Percentiles rank a stretch among this genome's conserved stretches.
These are phyloP conservation scores for Paraconiothyrium sp. DNA, from an alignment of 2,329 filamentous ascomycete species.

Conservation along the genomic window DNA sequence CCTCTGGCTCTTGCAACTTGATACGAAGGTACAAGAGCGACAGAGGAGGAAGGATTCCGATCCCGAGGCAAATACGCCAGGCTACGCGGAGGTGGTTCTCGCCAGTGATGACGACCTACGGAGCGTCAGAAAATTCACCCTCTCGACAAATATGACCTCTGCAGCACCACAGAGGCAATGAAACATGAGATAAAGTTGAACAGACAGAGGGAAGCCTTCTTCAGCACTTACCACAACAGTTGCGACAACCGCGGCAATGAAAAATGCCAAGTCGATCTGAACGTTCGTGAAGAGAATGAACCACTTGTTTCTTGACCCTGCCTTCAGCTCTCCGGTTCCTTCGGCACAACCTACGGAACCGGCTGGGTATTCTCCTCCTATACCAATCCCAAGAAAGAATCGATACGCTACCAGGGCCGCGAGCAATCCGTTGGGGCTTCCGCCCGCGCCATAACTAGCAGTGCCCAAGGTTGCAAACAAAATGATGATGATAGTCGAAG, in stretches of 20 bases:
- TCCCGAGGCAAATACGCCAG: conserved; percentile 82
- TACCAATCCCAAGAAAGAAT: conserved; percentile 78
- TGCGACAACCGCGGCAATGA: conserved; percentile 80
- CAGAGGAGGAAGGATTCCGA: conserved; percentile 57
- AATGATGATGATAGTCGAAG: conserved; percentile 84
- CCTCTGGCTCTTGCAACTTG: conserved; percentile 62
- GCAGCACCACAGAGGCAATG: background rate
- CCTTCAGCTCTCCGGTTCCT: conserved; percentile 81
- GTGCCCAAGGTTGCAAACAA: conserved; percentile 83
- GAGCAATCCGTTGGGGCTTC: conserved; percentile 75
- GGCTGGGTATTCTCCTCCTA: conserved; percentile 82
- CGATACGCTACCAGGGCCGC: conserved; percentile 82
- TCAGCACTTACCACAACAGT: conserved; percentile 64
- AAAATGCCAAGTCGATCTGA: conserved; percentile 86
- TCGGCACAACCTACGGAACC: conserved; percentile 87
- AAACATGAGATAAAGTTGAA: background rate
- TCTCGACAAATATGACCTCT: conserved; percentile 50
- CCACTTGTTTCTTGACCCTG: conserved; percentile 85
- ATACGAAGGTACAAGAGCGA: conserved; percentile 66
- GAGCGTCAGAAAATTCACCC: background rate
- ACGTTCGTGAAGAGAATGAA: conserved; percentile 84
- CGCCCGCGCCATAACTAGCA: conserved; percentile 78
- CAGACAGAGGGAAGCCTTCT: background rate
- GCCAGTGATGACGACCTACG: conserved; percentile 61
- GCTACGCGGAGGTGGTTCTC: conserved; percentile 74